Conservation (phyloP, 2,329 filamentous ascomycete genomes). For the Calonectria multiphialidica region DNA sequence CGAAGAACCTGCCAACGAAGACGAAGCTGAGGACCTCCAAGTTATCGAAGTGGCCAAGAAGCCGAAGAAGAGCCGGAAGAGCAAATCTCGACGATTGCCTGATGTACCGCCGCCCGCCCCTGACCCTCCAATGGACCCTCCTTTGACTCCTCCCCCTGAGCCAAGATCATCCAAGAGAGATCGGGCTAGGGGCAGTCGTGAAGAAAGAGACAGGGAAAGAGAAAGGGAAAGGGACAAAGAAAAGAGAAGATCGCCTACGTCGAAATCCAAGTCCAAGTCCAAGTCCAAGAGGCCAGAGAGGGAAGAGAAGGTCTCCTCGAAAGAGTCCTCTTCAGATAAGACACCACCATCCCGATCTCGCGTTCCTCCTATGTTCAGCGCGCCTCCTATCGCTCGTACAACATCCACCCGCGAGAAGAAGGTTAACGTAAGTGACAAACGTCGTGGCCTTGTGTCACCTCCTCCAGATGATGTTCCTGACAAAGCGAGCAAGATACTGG, state of each 20-base stretch:
- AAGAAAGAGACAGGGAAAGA: slow-evolving; percentile 50
- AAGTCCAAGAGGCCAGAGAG: slow-evolving; percentile 71
- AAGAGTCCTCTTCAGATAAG: slow-evolving; percentile 80
- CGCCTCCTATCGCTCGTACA: slow-evolving; percentile 75
- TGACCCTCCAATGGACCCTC: slow-evolving; percentile 50
- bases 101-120: slow-evolving; percentile 56
- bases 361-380: slow-evolving; percentile 75
- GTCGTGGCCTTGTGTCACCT: slow-evolving; percentile 77
- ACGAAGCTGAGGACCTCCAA: slow-evolving; percentile 56
- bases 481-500: slow-evolving; percentile 84
- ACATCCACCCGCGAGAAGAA: slow-evolving; percentile 77
- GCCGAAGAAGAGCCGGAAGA: slow-evolving; percentile 58
- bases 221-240: slow-evolving; percentile 40
- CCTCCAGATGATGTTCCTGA: slow-evolving; percentile 76
- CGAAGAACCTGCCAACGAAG: slow-evolving; percentile 42
- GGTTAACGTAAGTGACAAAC: slow-evolving; percentile 65
- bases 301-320: slow-evolving; percentile 73
- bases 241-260: slow-evolving; percentile 66
- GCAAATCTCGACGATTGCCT: slow-evolving; percentile 51
- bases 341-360: slow-evolving; percentile 66
- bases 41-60: slow-evolving; percentile 62
- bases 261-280: slow-evolving; percentile 74
- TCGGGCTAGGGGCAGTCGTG: slow-evolving; percentile 80
- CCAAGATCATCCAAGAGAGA: slow-evolving; percentile 78
- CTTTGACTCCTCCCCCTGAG: slow-evolving; percentile 64